Percentiles rank a stretch among this genome's conserved stretches.
phyloP scores from a whole-genome alignment of 305 asterid species.

The Fraxinus nigra region DNA sequence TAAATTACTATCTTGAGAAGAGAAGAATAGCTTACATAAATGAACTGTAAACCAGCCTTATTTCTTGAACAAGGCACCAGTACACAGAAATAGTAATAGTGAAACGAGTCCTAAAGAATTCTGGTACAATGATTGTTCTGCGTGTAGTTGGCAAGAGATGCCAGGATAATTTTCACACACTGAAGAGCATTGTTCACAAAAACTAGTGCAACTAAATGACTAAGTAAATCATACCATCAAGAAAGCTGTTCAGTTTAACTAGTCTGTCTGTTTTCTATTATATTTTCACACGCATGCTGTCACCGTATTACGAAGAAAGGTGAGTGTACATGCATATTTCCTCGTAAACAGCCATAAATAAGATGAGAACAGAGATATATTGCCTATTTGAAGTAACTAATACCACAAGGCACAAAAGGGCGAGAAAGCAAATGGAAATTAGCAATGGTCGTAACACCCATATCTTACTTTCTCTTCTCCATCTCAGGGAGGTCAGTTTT shows the following conservation, averaged over 20 bases:
- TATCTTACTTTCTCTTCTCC: slow-evolving; percentile 86
- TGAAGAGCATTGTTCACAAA: background rate
- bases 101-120: background rate
- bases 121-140: background rate
- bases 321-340: background rate
- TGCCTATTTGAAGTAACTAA: background rate
- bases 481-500: slow-evolving; percentile 89
- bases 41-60: background rate
- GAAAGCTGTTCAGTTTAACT: background rate
- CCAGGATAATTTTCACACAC: background rate
- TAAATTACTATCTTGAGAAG: background rate
- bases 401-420: slow-evolving; percentile 1
- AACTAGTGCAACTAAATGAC: background rate
- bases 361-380: background rate
- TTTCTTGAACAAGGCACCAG: background rate
- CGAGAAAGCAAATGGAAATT: background rate
- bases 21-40: background rate
- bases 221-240: background rate
- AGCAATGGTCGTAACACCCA: background rate
- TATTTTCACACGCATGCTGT: background rate
- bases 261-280: background rate
- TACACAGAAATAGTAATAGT: background rate
- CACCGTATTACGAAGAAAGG: background rate
- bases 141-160: background rate
- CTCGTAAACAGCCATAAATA: background rate